Conservation (phyloP, 1,284 basidiomycete species). For the Marasmius sp. region DNA sequence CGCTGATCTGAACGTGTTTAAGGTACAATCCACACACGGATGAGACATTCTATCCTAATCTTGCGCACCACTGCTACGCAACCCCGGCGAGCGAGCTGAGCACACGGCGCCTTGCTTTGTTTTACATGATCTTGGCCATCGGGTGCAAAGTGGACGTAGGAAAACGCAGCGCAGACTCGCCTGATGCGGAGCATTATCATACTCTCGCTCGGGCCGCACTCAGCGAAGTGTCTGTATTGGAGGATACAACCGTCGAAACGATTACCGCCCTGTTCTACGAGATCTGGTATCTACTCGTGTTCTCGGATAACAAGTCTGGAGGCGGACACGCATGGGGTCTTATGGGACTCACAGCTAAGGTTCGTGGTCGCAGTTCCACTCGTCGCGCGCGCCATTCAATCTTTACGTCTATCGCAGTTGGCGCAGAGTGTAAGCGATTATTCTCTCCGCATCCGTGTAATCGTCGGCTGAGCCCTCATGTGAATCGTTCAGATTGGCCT, state of each 20-base stretch:
- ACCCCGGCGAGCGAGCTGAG: slow-evolving; percentile 44
- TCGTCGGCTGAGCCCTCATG: slow-evolving; percentile 3
- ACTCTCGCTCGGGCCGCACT: slow-evolving; percentile 55
- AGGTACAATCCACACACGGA: slow-evolving; percentile 59
- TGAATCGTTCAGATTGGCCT: slow-evolving; percentile 49
- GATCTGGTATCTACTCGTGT: slow-evolving; percentile 46
- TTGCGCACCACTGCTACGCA: slow-evolving; percentile 49
- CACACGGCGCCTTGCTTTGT: slow-evolving; percentile 44
- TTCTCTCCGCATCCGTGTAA: slow-evolving; percentile 1
- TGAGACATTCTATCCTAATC: slow-evolving; percentile 49
- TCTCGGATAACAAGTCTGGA: slow-evolving; percentile 48
- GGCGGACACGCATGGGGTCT: slow-evolving; percentile 54
- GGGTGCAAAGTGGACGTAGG: slow-evolving; percentile 48
- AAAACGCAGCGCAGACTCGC: slow-evolving; percentile 41
- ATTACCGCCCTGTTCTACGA: slow-evolving; percentile 53
- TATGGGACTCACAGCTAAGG: slow-evolving; percentile 62
- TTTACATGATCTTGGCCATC: slow-evolving; percentile 47
- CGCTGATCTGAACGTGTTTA: slow-evolving; percentile 22
- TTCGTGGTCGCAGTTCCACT: background rate
- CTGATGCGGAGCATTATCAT: slow-evolving; percentile 54
- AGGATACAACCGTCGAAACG: slow-evolving; percentile 58
- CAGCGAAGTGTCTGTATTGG: slow-evolving; percentile 56
- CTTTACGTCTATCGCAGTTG: slow-evolving; percentile 23
- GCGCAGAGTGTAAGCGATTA: slow-evolving; percentile 56
- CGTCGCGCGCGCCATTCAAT: background rate